These are phyloP conservation scores for Glomus cerebriforme DNA, from an alignment of 192 early-diverging fungal species.

Conservation along the genomic window DNA sequence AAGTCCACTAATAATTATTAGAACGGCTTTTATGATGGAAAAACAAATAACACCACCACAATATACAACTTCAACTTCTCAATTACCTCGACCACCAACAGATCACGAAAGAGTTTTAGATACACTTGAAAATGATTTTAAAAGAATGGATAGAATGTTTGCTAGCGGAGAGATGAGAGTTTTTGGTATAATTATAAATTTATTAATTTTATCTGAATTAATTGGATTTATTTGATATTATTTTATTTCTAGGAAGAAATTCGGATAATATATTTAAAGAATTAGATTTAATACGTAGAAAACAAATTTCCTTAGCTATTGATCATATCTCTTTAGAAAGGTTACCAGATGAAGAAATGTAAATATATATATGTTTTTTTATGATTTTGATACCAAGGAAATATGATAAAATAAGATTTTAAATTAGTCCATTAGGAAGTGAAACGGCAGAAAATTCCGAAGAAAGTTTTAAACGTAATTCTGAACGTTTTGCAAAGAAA, in stretches of 20 bases:
- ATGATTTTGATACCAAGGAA: neutral
- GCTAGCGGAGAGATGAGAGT: constrained; percentile 26
- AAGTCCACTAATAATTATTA: neutral
- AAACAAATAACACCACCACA: neutral
- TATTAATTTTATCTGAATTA: neutral
- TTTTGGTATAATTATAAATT: constrained; percentile 16
- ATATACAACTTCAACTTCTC: neutral
- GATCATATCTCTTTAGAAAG: constrained; percentile 32
- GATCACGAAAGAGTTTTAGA: constrained; percentile 26
- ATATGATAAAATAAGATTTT: neutral
- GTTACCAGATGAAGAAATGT: constrained; percentile 29
- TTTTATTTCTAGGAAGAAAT: constrained; percentile 16
- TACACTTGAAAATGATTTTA: constrained; percentile 30
- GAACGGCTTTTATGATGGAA: neutral
- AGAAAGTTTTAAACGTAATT: constrained; percentile 34
- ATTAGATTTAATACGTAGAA: constrained; percentile 28
- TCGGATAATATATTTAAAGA: constrained; percentile 36
- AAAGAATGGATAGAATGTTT: constrained; percentile 34
- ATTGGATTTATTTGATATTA: neutral
- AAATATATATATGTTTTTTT: neutral
- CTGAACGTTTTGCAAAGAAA: constrained; percentile 31
- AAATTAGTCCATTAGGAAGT: constrained; percentile 21
- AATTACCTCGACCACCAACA: neutral
- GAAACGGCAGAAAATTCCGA: constrained; percentile 10
- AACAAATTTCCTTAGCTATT: constrained; percentile 30